These are phyloP conservation scores for Suhomyces sp. DNA, from an alignment of 805 yeast species.

Conservation along the genomic window DNA sequence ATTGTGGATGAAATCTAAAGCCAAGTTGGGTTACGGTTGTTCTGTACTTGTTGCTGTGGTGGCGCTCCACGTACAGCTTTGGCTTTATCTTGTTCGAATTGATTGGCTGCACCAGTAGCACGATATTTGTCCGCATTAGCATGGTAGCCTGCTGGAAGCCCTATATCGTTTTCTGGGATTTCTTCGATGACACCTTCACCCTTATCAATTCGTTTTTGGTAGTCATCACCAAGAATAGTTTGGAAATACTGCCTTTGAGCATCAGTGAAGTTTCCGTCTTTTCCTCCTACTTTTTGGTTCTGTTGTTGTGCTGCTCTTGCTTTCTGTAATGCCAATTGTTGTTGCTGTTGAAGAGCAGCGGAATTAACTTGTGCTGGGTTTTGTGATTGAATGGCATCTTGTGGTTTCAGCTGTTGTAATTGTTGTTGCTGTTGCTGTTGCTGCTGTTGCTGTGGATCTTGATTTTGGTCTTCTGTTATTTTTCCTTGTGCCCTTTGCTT, in stretches of 20 bases:
- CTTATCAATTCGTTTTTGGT: conserved; percentile 1
- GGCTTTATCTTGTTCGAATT: conserved; percentile 3
- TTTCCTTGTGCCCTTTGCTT: conserved; percentile 49
- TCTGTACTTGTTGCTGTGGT: conserved; percentile 15
- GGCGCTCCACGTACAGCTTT: conserved; percentile 7
- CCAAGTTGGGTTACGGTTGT: conserved; percentile 9
- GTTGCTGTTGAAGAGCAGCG: conserved; percentile 7
- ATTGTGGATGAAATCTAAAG: no score
- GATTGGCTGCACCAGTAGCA: neutral
- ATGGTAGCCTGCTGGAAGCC: neutral
- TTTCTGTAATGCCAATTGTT: conserved; percentile 7
- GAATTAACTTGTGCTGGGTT: neutral
- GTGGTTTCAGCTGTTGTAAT: conserved; percentile 16
- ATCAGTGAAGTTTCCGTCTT: neutral
- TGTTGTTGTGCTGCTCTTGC: conserved; percentile 12
- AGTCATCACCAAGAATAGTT: conserved; percentile 1
- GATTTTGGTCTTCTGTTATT: conserved; percentile 25
- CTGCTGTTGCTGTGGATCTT: conserved; percentile 18
- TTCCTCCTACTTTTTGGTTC: conserved; percentile 20
- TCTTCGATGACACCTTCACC: neutral
- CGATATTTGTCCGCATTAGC: conserved; percentile 4
- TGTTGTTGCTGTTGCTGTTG: conserved; percentile 13
- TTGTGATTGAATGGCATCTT: conserved; percentile 1
- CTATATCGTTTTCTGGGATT: conserved; percentile 1
- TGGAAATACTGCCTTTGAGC: neutral